Conservation (phyloP, 331 rosid genomes). For the Quercus phellos region DNA sequence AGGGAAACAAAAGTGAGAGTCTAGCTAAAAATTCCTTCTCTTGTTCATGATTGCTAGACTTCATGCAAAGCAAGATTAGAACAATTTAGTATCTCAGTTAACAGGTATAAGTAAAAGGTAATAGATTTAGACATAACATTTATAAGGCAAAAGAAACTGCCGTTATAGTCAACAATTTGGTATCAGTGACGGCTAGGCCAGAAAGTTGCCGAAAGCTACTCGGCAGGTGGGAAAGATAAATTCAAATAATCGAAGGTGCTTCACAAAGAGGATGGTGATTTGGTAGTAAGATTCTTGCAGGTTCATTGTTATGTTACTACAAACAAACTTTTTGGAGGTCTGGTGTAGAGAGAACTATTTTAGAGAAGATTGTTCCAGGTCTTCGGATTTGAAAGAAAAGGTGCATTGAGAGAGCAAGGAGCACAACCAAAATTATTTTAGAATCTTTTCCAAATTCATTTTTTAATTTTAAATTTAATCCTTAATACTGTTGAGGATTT, state of each 20-base stretch:
- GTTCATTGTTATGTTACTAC: neutral
- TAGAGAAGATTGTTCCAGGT: neutral
- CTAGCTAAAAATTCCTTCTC: neutral
- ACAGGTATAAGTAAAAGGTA: neutral
- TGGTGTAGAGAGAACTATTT: neutral
- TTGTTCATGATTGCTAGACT: neutral
- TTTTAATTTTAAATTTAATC: no score
- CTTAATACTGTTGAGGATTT: no score
- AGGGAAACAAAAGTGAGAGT: neutral
- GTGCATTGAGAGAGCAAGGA: neutral
- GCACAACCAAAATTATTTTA: no score
- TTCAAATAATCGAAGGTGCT: neutral
- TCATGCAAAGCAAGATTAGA: neutral
- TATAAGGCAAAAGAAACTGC: neutral
- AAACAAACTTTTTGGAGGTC: neutral
- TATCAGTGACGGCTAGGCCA: neutral
- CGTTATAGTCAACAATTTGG: neutral
- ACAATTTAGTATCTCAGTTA: neutral
- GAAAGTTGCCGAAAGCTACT: neutral
- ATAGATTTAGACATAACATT: neutral
- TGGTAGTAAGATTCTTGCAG: neutral
- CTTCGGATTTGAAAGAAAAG: neutral
- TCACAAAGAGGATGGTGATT: neutral
- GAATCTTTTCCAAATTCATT: no score
- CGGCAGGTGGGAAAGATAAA: neutral